phyloP scores from a whole-genome alignment of 108 stramenopile genomes.

The Skeletonema potamos region DNA sequence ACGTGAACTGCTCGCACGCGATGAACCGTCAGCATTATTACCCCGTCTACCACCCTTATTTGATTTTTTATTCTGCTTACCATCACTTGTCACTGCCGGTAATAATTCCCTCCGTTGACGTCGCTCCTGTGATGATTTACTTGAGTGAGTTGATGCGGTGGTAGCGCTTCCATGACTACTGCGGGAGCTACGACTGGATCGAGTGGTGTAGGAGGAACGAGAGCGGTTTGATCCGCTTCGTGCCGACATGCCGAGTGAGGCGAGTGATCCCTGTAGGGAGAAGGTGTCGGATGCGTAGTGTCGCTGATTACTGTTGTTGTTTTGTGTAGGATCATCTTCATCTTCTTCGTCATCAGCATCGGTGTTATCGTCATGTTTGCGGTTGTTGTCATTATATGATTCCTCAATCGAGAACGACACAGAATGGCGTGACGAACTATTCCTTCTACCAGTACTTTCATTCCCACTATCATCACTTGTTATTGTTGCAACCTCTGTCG shows the following conservation, averaged over 20 bases:
- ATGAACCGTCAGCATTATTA: no score
- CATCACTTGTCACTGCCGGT: conserved; percentile 6
- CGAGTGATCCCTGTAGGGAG: conserved; percentile 19
- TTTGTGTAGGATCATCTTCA: neutral
- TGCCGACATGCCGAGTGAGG: conserved; percentile 12
- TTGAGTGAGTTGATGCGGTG: conserved; percentile 4
- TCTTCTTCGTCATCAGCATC: neutral
- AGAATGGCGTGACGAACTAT: neutral
- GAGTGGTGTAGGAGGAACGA: conserved; percentile 5
- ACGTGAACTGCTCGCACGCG: neutral
- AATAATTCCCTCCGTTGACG: conserved; percentile 24
- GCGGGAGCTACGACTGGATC: neutral
- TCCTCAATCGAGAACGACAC: conserved; percentile 19
- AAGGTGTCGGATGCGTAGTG: conserved; percentile 8
- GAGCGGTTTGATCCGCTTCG: conserved; percentile 6
- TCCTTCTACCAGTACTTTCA: neutral
- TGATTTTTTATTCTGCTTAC: neutral
- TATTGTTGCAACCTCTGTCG: neutral
- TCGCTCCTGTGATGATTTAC: conserved; percentile 13
- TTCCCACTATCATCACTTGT: neutral
- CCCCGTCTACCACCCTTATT: no score
- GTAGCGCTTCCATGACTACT: neutral
- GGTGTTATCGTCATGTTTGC: neutral
- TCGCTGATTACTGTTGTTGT: neutral
- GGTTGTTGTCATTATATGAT: neutral